Evolutionary conservation across 2,329 filamentous ascomycete genomes (phyloP).

Genomic region (Trichoderma arundinaceum): DNA sequence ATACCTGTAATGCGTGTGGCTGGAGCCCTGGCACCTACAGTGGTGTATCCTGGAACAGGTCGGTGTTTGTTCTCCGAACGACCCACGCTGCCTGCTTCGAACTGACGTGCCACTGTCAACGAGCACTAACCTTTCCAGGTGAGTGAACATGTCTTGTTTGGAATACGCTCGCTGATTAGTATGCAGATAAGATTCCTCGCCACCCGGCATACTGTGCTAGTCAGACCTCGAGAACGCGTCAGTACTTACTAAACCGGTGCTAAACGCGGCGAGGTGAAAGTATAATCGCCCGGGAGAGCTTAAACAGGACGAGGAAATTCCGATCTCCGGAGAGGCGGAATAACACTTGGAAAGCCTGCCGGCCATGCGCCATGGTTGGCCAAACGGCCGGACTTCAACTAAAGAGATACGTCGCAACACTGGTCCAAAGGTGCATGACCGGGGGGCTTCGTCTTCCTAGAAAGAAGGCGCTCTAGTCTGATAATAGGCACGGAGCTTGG

Average conservation of each 20-base stretch:
- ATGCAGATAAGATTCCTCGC: background rate
- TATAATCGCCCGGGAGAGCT: slow-evolving; percentile 1
- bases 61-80: slow-evolving; percentile 2
- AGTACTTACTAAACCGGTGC: background rate
- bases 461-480: background rate
- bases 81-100: too few relatives aligned
- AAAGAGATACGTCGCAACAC: background rate
- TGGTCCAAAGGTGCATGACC: background rate
- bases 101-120: too few relatives aligned
- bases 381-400: background rate
- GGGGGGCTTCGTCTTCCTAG: background rate
- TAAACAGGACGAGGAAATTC: slow-evolving; percentile 7
- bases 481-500: background rate
- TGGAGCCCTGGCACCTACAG: slow-evolving; percentile 6
- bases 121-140: slow-evolving; percentile 2
- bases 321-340: slow-evolving; percentile 26
- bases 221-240: slow-evolving; percentile 6
- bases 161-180: too few relatives aligned
- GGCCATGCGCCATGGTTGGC: background rate
- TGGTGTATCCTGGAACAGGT: background rate
- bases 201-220: background rate
- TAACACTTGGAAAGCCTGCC: background rate
- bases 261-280: background rate
- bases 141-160: background rate
- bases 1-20: slow-evolving; percentile 13